Percentiles rank a stretch among this genome's conserved stretches.
phyloP scores from a whole-genome alignment of 140 eudicot species.

The Ambrosia hybrid region DNA sequence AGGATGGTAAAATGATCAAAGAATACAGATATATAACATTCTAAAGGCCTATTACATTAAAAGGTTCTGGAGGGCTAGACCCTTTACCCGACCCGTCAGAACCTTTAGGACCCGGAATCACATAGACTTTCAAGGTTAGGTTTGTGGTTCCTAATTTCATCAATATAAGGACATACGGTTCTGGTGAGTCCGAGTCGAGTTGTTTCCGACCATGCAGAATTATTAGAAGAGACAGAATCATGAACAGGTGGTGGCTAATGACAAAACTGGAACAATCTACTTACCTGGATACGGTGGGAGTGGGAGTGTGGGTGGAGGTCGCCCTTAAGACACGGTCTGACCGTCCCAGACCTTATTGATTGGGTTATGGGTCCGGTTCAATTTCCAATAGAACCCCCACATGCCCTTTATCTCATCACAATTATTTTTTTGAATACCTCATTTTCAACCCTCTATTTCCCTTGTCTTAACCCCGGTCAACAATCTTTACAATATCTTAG shows the following conservation, averaged over 20 bases:
- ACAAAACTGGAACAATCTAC: slow-evolving; percentile 17
- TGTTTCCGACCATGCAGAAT: not conserved
- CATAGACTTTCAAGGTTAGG: too few species aligned
- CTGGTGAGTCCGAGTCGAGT: too few species aligned
- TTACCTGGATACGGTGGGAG: slow-evolving; percentile 10
- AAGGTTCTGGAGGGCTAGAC: too few species aligned
- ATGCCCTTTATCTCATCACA: slow-evolving; percentile 30
- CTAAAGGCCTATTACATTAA: too few species aligned
- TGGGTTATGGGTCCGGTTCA: slow-evolving; percentile 46
- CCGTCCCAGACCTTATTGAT: slow-evolving; percentile 37
- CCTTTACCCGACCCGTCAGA: too few species aligned
- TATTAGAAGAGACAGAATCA: not conserved
- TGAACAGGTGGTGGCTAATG: slow-evolving; percentile 24
- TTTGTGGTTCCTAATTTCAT: too few species aligned
- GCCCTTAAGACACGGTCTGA: slow-evolving; percentile 54
- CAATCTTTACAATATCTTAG: not conserved
- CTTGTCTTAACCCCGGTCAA: not conserved
- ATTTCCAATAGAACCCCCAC: slow-evolving; percentile 38
- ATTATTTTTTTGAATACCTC: not conserved
- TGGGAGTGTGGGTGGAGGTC: slow-evolving; percentile 10
- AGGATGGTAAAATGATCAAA: too few species aligned
- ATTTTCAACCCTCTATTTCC: not conserved
- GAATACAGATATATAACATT: too few species aligned
- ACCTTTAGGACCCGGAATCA: too few species aligned
- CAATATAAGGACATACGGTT: too few species aligned